These are phyloP conservation scores for Colletotrichum sp. DNA, from an alignment of 2,329 filamentous ascomycete genomes.

Conservation along the genomic window DNA sequence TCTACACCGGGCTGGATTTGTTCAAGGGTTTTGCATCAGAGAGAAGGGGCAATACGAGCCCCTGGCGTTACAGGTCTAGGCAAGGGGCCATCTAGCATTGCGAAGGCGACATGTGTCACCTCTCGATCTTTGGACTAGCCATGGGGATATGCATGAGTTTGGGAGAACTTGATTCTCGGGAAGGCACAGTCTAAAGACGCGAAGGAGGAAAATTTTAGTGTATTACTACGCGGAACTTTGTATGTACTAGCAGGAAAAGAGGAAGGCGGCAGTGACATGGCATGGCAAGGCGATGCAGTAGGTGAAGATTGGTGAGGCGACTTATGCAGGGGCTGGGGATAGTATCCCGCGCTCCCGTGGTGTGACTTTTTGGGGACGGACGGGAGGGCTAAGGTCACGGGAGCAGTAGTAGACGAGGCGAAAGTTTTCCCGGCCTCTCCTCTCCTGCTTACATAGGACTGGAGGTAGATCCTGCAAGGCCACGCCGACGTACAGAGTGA, in stretches of 20 bases:
- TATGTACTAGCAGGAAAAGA: not conserved
- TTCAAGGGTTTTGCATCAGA: conserved; percentile 2
- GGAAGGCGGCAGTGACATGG: not conserved
- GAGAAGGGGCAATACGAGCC: not conserved
- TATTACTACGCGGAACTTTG: not conserved
- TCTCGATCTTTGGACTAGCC: conserved; percentile 4
- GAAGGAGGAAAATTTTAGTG: not conserved
- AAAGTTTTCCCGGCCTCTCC: not conserved
- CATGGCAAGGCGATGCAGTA: not conserved
- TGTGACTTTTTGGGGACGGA: not conserved
- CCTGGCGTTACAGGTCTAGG: conserved; percentile 15
- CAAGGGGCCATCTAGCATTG: conserved; percentile 4
- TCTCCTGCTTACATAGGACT: not conserved
- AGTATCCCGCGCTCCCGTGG: not conserved
- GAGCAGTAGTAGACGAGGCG: not conserved
- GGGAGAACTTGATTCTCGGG: not conserved
- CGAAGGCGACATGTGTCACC: not conserved
- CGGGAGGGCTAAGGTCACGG: not conserved
- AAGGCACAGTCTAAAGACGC: not conserved
- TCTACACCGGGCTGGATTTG: not conserved
- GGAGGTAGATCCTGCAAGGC: not conserved
- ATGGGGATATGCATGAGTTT: not conserved
- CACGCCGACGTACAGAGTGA: not conserved
- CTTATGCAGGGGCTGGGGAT: conserved; percentile 10
- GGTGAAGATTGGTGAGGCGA: not conserved